Evolutionary conservation across 1,284 basidiomycete genomes (phyloP).

Genomic region (Thecaphora thlaspeos): DNA sequence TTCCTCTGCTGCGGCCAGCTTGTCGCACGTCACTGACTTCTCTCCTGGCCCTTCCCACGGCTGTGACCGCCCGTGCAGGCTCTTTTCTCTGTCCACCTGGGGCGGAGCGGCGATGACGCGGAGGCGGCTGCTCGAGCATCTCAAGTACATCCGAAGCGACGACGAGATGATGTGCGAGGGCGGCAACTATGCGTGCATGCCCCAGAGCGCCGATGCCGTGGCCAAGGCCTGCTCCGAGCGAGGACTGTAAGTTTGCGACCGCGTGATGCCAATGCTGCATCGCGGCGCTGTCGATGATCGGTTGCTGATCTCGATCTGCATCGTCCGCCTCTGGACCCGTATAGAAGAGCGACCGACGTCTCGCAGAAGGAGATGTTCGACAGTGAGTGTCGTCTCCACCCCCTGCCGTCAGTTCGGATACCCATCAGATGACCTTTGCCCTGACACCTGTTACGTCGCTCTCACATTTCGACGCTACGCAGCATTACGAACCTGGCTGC

Average conservation of each 20-base stretch:
- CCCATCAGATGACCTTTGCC: too few relatives aligned
- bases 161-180: conserved; percentile 33
- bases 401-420: too few relatives aligned
- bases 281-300: too few relatives aligned
- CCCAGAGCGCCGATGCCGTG: conserved; percentile 26
- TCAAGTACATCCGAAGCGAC: conserved; percentile 35
- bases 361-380: conserved; percentile 23
- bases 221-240: conserved; percentile 43
- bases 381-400: too few relatives aligned
- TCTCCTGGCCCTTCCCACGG: too few relatives aligned
- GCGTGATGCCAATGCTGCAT: too few relatives aligned
- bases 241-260: conserved; percentile 22
- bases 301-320: too few relatives aligned
- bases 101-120: conserved; percentile 30
- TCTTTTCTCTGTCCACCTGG: conserved; percentile 42
- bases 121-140: conserved; percentile 31
- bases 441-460: conserved; percentile 3
- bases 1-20: too few relatives aligned
- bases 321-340: too few relatives aligned
- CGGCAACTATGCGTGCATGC: conserved; percentile 7
- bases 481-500: conserved; percentile 19
- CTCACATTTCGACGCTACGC: not conserved
- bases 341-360: conserved; percentile 15
- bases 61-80: too few relatives aligned
- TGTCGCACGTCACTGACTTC: too few relatives aligned